A percentile compares a stretch with the other conserved stretches of the same genome.
These are phyloP conservation scores for Moesziomyces sp. DNA, from an alignment of 1,284 basidiomycete genomes.

Conservation along the genomic window DNA sequence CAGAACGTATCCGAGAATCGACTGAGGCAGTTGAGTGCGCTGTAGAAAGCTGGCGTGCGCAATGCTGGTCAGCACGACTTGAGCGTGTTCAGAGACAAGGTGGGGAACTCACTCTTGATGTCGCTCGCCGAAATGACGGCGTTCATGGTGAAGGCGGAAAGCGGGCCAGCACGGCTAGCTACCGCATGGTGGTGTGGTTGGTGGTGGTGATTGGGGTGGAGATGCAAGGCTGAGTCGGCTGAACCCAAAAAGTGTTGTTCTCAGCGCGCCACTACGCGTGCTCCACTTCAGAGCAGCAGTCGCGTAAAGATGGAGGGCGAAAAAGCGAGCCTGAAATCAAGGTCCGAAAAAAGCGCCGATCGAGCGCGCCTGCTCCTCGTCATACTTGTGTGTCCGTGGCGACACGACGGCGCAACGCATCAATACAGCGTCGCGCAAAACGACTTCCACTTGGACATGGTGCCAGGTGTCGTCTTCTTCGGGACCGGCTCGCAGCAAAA, in stretches of 20 bases:
- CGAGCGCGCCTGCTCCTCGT: too few relatives aligned
- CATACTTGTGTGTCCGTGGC: too few relatives aligned
- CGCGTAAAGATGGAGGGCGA: not conserved
- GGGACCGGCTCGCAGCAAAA: too few relatives aligned
- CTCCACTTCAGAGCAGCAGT: not conserved
- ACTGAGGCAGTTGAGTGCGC: constrained; percentile 30
- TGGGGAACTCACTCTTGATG: constrained; percentile 25
- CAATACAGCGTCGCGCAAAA: too few relatives aligned
- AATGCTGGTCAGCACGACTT: not conserved
- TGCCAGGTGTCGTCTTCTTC: too few relatives aligned
- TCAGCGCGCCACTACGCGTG: not conserved
- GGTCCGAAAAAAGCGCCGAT: too few relatives aligned
- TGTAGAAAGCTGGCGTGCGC: constrained; percentile 28
- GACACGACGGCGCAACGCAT: too few relatives aligned
- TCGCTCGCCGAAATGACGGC: constrained; percentile 43
- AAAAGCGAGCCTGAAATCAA: too few relatives aligned
- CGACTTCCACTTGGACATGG: too few relatives aligned
- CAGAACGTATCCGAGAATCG: constrained; percentile 49
- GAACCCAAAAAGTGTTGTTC: constrained; percentile 30
- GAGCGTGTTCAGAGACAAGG: too few relatives aligned
- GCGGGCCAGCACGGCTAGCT: too few relatives aligned
- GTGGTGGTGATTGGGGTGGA: not conserved
- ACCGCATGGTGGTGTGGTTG: too few relatives aligned
- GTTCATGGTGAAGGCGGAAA: constrained; percentile 22
- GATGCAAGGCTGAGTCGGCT: constrained; percentile 20